Evolutionary conservation across 257 asterid genomes (phyloP).

Genomic region (Forsythia viridissima): DNA sequence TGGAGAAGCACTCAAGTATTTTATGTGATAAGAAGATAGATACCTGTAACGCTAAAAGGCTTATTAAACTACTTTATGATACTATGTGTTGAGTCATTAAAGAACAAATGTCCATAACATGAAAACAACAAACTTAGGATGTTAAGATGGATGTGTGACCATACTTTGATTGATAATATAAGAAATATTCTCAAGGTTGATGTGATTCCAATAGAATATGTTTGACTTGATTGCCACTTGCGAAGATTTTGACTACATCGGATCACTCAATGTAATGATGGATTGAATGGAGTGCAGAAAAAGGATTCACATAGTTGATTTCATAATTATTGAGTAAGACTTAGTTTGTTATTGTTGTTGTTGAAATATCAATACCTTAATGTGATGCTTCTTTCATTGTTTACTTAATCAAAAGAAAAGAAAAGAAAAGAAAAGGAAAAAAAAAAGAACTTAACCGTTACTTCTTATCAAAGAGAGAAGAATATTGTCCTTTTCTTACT

Average conservation of each 20-base stretch:
- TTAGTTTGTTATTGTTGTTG: neutral
- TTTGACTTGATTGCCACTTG: neutral
- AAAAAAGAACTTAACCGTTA: neutral
- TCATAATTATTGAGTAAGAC: neutral
- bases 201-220: neutral
- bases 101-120: neutral
- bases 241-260: neutral
- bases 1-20: neutral
- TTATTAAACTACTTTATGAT: neutral
- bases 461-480: neutral
- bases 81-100: neutral
- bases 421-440: neutral
- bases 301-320: neutral
- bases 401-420: neutral
- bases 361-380: neutral
- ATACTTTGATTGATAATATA: neutral
- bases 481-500: constrained; percentile 11
- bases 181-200: neutral
- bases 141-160: neutral
- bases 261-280: neutral
- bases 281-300: neutral
- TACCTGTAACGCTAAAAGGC: neutral
- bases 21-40: neutral
- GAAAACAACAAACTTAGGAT: neutral
- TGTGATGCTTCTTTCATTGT: neutral